These are phyloP conservation scores for Rubia tinctorum DNA, from an alignment of 305 asterid species.

Conservation along the genomic window DNA sequence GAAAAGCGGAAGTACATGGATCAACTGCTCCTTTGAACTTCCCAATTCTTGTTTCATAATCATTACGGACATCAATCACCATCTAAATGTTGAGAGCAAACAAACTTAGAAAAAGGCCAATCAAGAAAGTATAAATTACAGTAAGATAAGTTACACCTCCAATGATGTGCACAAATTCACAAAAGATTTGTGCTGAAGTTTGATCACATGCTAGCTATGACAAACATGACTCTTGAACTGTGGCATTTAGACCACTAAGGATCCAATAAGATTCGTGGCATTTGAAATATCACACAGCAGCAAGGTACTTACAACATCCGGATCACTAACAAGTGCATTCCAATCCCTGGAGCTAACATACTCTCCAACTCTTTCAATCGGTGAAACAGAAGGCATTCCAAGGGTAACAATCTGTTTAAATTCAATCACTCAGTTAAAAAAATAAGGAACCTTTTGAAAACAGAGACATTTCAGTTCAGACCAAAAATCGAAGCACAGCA, in stretches of 20 bases:
- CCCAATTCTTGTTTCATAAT: constrained; percentile 93
- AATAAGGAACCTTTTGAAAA: not conserved
- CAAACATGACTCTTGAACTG: not conserved
- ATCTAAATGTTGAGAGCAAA: constrained; percentile 37
- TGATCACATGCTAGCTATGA: not conserved
- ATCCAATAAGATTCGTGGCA: not conserved
- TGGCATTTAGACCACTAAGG: too few species aligned
- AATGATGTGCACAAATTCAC: not conserved
- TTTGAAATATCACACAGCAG: constrained; percentile 6
- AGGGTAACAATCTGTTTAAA: constrained; percentile 78
- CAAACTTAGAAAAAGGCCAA: constrained; percentile 4
- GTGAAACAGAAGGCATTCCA: constrained; percentile 93
- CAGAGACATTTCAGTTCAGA: not conserved
- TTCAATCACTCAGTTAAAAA: not conserved
- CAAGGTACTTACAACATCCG: constrained; percentile 59
- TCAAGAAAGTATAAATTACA: not conserved
- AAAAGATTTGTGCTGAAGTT: not conserved
- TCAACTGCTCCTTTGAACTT: constrained; percentile 88
- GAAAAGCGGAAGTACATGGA: constrained; percentile 83
- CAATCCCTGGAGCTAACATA: constrained; percentile 79
- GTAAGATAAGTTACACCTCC: not conserved
- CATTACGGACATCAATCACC: constrained; percentile 90
- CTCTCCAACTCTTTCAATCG: constrained; percentile 80
- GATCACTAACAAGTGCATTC: constrained; percentile 79
- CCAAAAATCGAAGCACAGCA: constrained; percentile 13